Percentiles rank a stretch among this genome's conserved stretches.
These are phyloP conservation scores for Penicillium arizonense DNA, from an alignment of 495 filamentous ascomycete genomes.

Conservation along the genomic window DNA sequence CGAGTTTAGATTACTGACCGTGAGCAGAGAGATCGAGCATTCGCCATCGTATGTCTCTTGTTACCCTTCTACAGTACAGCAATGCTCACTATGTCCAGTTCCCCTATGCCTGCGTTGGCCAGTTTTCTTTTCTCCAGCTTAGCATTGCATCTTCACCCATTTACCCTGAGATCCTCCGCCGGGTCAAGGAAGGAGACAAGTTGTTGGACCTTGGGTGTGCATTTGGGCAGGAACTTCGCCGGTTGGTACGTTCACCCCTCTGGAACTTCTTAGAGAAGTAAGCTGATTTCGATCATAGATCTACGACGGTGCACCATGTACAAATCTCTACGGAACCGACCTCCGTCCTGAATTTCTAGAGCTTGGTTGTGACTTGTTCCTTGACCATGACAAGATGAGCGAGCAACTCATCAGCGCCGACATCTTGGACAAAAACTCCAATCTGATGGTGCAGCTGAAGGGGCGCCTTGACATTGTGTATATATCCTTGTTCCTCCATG, in stretches of 20 bases:
- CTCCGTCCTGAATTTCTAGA: slow-evolving; percentile 42
- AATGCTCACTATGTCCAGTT: background rate
- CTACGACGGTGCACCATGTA: slow-evolving; percentile 36
- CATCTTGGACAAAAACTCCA: slow-evolving; percentile 34
- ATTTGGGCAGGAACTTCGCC: slow-evolving; percentile 50
- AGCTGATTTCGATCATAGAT: slow-evolving; percentile 20
- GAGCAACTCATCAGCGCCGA: slow-evolving; percentile 28
- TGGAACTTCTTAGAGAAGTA: background rate
- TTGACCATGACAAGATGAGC: slow-evolving; percentile 32
- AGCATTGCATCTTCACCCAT: slow-evolving; percentile 19
- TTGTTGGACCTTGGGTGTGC: slow-evolving; percentile 53
- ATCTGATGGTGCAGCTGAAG: slow-evolving; percentile 22
- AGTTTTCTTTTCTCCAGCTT: slow-evolving; percentile 37
- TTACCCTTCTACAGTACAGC: too few species aligned
- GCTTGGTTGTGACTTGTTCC: slow-evolving; percentile 49
- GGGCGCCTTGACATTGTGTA: slow-evolving; percentile 51
- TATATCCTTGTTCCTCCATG: slow-evolving; percentile 50
- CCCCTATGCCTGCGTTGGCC: slow-evolving; percentile 41
- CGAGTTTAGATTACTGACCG: background rate
- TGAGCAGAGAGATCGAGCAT: slow-evolving; percentile 7
- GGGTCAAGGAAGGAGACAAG: slow-evolving; percentile 18
- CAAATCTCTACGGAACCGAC: slow-evolving; percentile 46
- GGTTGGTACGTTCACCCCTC: slow-evolving; percentile 11
- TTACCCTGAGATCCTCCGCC: slow-evolving; percentile 23
- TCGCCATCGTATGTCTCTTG: background rate